These are phyloP conservation scores for Coelastrella sp. DNA, from an alignment of 139 green algal species.

Conservation along the genomic window DNA sequence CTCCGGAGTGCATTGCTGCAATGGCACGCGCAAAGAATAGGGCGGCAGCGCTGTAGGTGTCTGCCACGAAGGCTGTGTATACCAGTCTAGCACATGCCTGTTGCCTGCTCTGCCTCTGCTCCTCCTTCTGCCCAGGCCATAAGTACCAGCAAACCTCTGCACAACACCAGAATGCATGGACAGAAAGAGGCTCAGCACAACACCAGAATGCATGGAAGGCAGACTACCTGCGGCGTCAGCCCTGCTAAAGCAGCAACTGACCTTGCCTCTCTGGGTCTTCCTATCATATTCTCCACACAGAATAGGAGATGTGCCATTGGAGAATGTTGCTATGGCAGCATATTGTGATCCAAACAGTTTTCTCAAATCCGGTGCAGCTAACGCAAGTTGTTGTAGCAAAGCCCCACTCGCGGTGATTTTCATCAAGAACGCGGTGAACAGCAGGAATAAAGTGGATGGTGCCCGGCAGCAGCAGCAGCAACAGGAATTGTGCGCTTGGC, in stretches of 20 bases:
- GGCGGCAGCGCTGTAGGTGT: no score
- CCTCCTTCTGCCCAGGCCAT: slow-evolving; percentile 15
- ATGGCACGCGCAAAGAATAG: no score
- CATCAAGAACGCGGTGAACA: neutral
- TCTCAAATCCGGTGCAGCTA: neutral
- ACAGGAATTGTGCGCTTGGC: neutral
- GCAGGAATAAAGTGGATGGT: no score
- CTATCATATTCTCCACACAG: slow-evolving; percentile 13
- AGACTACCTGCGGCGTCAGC: neutral
- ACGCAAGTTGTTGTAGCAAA: neutral
- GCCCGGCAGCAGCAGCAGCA: neutral
- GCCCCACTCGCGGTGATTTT: neutral
- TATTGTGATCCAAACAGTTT: no score
- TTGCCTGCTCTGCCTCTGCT: neutral
- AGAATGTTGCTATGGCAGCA: neutral
- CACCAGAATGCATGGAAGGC: neutral
- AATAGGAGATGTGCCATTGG: neutral
- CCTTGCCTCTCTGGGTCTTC: slow-evolving; percentile 20
- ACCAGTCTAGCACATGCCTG: no score
- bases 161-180: no score
- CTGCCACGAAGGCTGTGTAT: no score
- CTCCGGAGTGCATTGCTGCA: no score
- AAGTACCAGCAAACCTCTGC: slow-evolving; percentile 36
- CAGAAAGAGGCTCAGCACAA: neutral
- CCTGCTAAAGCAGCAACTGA: neutral